phyloP scores from a whole-genome alignment of 2,329 filamentous ascomycete genomes.

The Rhexocercosporidium sp. region DNA sequence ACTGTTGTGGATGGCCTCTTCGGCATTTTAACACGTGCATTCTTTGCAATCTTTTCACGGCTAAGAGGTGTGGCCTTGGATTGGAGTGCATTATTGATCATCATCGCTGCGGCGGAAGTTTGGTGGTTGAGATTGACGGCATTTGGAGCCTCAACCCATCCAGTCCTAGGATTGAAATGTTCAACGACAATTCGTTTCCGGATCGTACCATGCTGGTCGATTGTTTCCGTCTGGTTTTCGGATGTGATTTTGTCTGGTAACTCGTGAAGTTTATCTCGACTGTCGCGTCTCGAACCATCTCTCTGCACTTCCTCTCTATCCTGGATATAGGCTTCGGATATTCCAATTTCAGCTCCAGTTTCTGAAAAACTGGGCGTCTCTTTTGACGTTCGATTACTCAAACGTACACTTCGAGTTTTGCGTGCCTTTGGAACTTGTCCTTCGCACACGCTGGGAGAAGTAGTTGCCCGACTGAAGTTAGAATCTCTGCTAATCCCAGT shows the following conservation, averaged over 20 bases:
- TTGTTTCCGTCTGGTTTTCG: neutral
- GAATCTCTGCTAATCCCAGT: slow-evolving; percentile 33
- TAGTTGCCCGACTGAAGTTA: neutral
- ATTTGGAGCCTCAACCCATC: slow-evolving; percentile 24
- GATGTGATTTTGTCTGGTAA: neutral
- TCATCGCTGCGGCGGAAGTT: neutral
- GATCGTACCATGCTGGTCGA: neutral
- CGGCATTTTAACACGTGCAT: slow-evolving; percentile 32
- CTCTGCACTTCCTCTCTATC: neutral
- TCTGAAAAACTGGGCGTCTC: neutral
- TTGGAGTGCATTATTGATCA: neutral
- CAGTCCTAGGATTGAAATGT: slow-evolving; percentile 26
- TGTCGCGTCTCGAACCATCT: no score
- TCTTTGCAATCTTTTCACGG: slow-evolving; percentile 33
- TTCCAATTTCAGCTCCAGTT: neutral
- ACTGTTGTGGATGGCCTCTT: slow-evolving; percentile 32
- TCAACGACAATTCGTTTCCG: slow-evolving; percentile 17
- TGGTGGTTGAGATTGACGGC: neutral
- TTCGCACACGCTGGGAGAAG: neutral
- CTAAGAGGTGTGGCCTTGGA: slow-evolving; percentile 19
- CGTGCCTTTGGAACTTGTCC: neutral
- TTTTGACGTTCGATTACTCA: neutral
- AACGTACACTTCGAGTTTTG: neutral
- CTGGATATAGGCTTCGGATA: neutral
- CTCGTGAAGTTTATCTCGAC: neutral